These are phyloP conservation scores for Triticum dicoccoides DNA, from an alignment of 176 grass and related monocot species.

Conservation along the genomic window DNA sequence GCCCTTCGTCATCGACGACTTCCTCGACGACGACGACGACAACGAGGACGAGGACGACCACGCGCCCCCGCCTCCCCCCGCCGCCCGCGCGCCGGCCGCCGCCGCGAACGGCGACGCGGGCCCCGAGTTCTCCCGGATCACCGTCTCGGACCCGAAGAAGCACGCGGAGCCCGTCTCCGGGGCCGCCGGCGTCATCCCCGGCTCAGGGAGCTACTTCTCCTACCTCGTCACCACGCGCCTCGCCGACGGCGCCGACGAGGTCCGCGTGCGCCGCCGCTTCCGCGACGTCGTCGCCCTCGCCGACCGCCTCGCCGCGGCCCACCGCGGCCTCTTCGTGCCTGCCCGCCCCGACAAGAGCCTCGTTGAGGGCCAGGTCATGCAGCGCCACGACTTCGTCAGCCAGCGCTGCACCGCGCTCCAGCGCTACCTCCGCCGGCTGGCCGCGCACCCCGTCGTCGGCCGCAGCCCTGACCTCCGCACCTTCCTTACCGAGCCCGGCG, in stretches of 20 bases:
- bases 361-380: constrained; percentile 86
- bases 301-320: constrained; percentile 55
- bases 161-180: constrained; percentile 49
- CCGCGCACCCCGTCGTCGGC: constrained; percentile 60
- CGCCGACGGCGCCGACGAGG: constrained; percentile 25
- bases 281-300: constrained; percentile 74
- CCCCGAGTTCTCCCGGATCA: constrained; percentile 50
- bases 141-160: constrained; percentile 91
- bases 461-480: constrained; percentile 57
- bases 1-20: constrained; percentile 49
- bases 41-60: background rate
- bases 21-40: constrained; percentile 19
- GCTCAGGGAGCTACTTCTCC: constrained; percentile 71
- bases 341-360: constrained; percentile 84
- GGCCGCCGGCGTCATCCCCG: constrained; percentile 42
- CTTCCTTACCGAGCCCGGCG: constrained; percentile 59
- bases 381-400: constrained; percentile 86
- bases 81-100: background rate
- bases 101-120: background rate
- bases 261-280: constrained; percentile 72
- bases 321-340: constrained; percentile 66
- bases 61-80: constrained; percentile 1
- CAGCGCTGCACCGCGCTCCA: constrained; percentile 66
- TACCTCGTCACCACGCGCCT: constrained; percentile 69
- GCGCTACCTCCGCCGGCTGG: constrained; percentile 76